Base-by-base conservation (phyloP, 2,329 filamentous ascomycete genomes). In the Fusarium fujikuroi region DNA sequence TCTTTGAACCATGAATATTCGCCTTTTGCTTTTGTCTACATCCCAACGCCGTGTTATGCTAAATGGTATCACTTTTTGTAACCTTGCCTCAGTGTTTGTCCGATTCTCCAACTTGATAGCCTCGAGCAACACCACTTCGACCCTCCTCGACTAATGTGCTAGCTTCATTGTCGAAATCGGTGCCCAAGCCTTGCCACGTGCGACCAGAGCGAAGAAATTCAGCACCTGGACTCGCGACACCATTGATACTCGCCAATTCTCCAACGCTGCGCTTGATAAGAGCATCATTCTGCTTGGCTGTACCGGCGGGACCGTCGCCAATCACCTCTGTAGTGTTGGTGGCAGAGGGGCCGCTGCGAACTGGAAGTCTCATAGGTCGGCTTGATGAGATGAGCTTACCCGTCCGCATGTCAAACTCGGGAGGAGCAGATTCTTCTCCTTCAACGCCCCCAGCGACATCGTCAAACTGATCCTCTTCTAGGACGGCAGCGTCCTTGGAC, bases 131-230 rank as follows among this genome's bases (percentile, higher is more conserved):
- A 21, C 96, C 96, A 73, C 91, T 92, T 73, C 94, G 89, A 3
- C 96, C 96, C 82, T 98, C 91, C 79, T 97, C 94, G 64, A 99
- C 88, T 23, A 89, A 80, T 2, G 92, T 91, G 63, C 92, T 85
- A n/a, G 85, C 83, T 60, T 89, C 87, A 19, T 84, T 84, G n/a
- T 83, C 73, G 77, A 95, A 97, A 80, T 99, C 96, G 70, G 90
- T 97, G 0, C 96, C 96, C 30, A 99, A 83, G 0, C 96, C 96
- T 78, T 92, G 92, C 96, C 96, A 99, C 8, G 94, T 97, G 63
- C 96, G 85, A 77, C 95, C 90, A 7, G 92, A 93, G 37, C 92
- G 89, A 71, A 99, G 84, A 76, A 90, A 98, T 80, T 98, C 94
- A 1, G 96, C 96, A 0, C 94, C 96, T 1, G 96, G 96, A 50